Evolutionary conservation across 1,284 basidiomycete genomes (phyloP).

Genomic region (Taiwanofungus camphoratus): DNA sequence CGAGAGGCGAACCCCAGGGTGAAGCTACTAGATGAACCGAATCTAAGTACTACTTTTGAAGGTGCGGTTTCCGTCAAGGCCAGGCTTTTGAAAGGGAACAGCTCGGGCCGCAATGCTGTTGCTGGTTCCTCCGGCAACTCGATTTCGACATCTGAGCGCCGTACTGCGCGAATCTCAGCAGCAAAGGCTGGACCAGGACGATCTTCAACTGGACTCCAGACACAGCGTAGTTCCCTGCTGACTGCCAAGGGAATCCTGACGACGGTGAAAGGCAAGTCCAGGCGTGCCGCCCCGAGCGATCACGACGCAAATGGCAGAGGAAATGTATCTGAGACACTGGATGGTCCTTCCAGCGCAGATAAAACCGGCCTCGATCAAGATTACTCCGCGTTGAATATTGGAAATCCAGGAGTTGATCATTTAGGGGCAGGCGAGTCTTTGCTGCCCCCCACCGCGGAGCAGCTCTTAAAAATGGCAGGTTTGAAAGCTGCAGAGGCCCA

Average conservation of each 20-base stretch:
- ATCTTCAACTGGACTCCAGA: conserved; percentile 31
- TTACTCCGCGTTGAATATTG: no score
- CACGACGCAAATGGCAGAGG: no score
- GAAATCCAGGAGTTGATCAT: not conserved
- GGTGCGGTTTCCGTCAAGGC: conserved; percentile 44
- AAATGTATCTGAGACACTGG: no score
- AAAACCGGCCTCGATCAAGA: no score
- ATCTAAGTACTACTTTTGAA: conserved; percentile 22
- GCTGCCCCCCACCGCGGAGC: conserved; percentile 33
- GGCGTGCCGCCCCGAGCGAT: not conserved
- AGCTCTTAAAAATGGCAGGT: conserved; percentile 44
- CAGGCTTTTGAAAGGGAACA: conserved; percentile 24
- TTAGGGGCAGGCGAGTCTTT: conserved; percentile 6
- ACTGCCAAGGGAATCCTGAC: conserved; percentile 17
- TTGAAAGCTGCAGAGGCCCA: conserved; percentile 30
- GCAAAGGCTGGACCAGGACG: conserved; percentile 43
- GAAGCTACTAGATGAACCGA: conserved; percentile 40
- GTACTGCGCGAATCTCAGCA: conserved; percentile 5
- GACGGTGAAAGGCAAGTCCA: conserved; percentile 11
- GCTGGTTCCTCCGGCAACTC: no score
- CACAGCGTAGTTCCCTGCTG: conserved; percentile 15
- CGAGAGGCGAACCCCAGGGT: conserved; percentile 48
- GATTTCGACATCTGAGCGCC: no score
- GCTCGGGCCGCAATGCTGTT: not conserved
- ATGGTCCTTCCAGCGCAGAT: no score